Percentiles rank a stretch among this genome's conserved stretches.
These are phyloP conservation scores for Penicillium sp. DNA, from an alignment of 2,329 filamentous ascomycete species.

Conservation along the genomic window DNA sequence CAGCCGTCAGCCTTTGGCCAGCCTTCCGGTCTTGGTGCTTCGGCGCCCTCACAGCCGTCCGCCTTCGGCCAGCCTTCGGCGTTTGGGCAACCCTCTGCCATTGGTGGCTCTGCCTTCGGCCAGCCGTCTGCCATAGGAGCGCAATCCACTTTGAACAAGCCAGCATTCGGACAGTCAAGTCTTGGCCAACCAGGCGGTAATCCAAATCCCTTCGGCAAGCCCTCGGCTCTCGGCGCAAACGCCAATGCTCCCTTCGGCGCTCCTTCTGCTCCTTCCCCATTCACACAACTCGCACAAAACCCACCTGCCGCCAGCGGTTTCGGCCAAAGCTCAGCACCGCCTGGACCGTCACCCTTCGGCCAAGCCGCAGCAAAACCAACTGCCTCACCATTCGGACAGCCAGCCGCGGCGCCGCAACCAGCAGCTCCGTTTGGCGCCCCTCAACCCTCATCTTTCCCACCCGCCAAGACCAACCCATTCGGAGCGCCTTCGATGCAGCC, in stretches of 20 bases:
- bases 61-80: conserved; percentile 20
- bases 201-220: conserved; percentile 25
- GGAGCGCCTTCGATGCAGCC: conserved; percentile 7
- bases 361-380: conserved; percentile 9
- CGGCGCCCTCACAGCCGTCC: conserved; percentile 4
- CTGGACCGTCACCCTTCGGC: conserved; percentile 12
- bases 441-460: conserved; percentile 31
- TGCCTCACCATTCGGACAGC: conserved; percentile 31
- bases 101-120: neutral
- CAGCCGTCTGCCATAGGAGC: conserved; percentile 29
- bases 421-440: conserved; percentile 21
- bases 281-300: conserved; percentile 45
- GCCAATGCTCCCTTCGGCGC: conserved; percentile 37
- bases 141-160: conserved; percentile 33
- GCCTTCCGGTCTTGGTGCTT: too few relatives aligned
- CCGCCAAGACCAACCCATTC: conserved; percentile 28
- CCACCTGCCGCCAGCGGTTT: conserved; percentile 32
- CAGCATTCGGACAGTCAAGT: conserved; percentile 27
- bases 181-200: neutral
- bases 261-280: conserved; percentile 40
- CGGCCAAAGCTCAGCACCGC: conserved; percentile 22
- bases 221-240: conserved; percentile 23
- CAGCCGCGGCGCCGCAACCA: neutral
- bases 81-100: conserved; percentile 18
- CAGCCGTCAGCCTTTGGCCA: too few relatives aligned